Base-by-base conservation (phyloP, 129 eudicot species). In the Scalesia atractyloides region DNA sequence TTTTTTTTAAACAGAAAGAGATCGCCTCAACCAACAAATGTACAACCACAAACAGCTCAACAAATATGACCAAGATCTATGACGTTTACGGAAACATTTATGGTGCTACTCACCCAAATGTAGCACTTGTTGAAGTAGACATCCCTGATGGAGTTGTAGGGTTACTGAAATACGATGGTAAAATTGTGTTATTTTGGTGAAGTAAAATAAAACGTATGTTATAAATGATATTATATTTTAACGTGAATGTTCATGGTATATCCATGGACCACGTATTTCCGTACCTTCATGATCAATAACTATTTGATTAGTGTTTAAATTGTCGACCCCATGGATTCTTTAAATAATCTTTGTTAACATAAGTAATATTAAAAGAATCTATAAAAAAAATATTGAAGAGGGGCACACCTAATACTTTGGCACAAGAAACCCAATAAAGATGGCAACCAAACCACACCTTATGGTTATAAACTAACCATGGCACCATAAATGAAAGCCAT, bases 401-500 rank as follows among this genome's bases (percentile, higher is more conserved):
- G 17, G 49, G 67, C 36, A 66, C 30, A 52, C 76, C 76, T 61
- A 78, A 77, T 78, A 63, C 70, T 78, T 70, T 70, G 77, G 76
- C 54, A 78, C 30, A 24, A 62, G 76, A 71, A 43, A 64, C 72
- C 82, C 60, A 78, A 77, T 68, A 78, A 70, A 70, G 39, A 64
- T 70, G 82, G 82, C 66, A 77, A 69, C 71, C 43, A 77, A 77
- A 44, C 47, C 70, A 70, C 63, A 70, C 72, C 46, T 70, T 70
- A 69, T 77, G 81, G 81, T 0, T 24, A 24, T 24, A 3, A 24
- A 69, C 76, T 70, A 60, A 69, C 76, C 81, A 69, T 69, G 70
- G 37, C 74, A 58, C 80, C 75, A 76, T 69, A 69, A 76, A 76
- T 76, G 81, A 76, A 70, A 68, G 50, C 72, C 76, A 77, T 63